Percentiles rank a stretch among this genome's conserved stretches.
These are phyloP conservation scores for Barnettozyma salicaria DNA, from an alignment of 805 yeast species.

Conservation along the genomic window DNA sequence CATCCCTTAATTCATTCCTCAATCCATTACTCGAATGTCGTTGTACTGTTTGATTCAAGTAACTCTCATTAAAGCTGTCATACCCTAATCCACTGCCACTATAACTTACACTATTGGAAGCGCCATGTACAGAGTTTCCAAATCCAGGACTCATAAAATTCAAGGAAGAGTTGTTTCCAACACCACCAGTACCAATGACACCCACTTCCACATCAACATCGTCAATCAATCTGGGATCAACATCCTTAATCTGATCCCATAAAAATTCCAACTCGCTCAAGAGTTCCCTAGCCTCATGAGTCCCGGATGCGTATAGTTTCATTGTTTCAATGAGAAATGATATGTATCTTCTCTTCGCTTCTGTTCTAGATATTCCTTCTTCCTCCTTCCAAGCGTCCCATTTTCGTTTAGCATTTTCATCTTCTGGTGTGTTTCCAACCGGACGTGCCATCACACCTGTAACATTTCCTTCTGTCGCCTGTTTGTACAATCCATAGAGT, in stretches of 20 bases:
- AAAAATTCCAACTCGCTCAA: conserved; percentile 61
- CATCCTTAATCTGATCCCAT: conserved; percentile 67
- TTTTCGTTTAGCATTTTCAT: conserved; percentile 61
- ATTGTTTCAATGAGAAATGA: conserved; percentile 65
- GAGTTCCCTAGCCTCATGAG: conserved; percentile 59
- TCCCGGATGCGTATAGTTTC: conserved; percentile 61
- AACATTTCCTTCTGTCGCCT: conserved; percentile 81
- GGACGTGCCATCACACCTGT: conserved; percentile 64
- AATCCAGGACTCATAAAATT: conserved; percentile 7
- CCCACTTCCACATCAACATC: conserved; percentile 10
- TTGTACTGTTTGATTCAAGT: conserved; percentile 10
- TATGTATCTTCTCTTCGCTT: conserved; percentile 70
- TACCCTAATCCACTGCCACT: conserved; percentile 7
- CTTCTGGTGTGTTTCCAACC: conserved; percentile 51
- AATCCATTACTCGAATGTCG: conserved; percentile 6
- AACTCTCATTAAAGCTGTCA: conserved; percentile 11
- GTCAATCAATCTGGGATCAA: conserved; percentile 23
- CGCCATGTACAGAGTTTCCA: conserved; percentile 2
- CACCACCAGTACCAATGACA: conserved; percentile 3
- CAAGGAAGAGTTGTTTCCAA: conserved; percentile 1
- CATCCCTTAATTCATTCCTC: conserved; percentile 19
- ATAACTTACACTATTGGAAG: conserved; percentile 6
- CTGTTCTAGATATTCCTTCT: conserved; percentile 59
- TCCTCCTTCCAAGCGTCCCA: conserved; percentile 85
- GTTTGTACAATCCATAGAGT: conserved; percentile 79